Evolutionary conservation across 306 rosid species (phyloP).

Genomic region (Cucumis cinereus): DNA sequence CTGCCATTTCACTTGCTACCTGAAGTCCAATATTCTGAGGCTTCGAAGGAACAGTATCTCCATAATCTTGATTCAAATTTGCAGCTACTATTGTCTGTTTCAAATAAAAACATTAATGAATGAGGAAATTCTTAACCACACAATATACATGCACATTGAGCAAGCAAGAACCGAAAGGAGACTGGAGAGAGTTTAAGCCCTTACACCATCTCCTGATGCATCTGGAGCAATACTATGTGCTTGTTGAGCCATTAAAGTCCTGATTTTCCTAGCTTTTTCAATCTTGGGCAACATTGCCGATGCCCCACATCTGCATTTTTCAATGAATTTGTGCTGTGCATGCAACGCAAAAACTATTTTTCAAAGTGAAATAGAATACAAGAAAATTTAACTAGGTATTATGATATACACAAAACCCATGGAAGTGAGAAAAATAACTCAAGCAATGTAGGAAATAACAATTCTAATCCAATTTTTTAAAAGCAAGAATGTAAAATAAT

Average conservation of each 20-base stretch:
- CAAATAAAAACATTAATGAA: slow-evolving; percentile 17
- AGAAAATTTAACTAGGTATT: slow-evolving; percentile 9
- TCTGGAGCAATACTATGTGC: slow-evolving; percentile 43
- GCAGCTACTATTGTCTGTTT: slow-evolving; percentile 34
- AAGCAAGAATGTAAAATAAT: not conserved
- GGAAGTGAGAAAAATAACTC: not conserved
- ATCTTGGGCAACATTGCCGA: slow-evolving; percentile 69
- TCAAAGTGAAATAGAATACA: slow-evolving; percentile 14
- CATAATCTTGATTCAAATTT: slow-evolving; percentile 58
- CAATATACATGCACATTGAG: not conserved
- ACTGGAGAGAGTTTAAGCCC: slow-evolving; percentile 9
- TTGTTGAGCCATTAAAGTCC: slow-evolving; percentile 77
- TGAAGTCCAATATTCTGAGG: slow-evolving; percentile 35
- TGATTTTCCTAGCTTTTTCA: slow-evolving; percentile 71
- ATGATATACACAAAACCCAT: not conserved
- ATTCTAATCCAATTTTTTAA: not conserved
- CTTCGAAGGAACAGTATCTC: slow-evolving; percentile 76
- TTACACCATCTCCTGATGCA: slow-evolving; percentile 47
- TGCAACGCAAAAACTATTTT: slow-evolving; percentile 16
- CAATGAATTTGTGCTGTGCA: slow-evolving; percentile 82
- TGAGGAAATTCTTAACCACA: not conserved
- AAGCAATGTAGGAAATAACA: not conserved
- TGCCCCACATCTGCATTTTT: slow-evolving; percentile 77
- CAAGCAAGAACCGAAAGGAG: not conserved
- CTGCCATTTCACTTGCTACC: slow-evolving; percentile 29